A percentile compares a stretch with the other conserved stretches of the same genome.
Conservation (phyloP, 2,329 filamentous ascomycete species). For the Colletotrichum nymphaeae region DNA sequence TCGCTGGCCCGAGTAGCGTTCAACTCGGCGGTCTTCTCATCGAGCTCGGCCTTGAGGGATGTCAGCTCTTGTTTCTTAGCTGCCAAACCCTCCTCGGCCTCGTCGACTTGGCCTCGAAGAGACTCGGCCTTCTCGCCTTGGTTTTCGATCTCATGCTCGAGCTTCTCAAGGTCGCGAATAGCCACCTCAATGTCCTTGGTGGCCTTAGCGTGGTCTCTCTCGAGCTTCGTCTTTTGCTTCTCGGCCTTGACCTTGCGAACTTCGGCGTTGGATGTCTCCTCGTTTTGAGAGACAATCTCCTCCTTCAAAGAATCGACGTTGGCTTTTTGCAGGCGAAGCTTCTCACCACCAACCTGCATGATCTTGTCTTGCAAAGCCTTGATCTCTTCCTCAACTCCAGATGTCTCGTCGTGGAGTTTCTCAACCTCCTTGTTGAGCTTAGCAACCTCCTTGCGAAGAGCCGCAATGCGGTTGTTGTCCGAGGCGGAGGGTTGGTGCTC, state of each 20-base stretch:
- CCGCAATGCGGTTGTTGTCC: constrained; percentile 79
- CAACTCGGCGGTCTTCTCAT: constrained; percentile 85
- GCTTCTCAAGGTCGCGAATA: constrained; percentile 77
- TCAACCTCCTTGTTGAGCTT: constrained; percentile 82
- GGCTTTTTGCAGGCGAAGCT: constrained; percentile 87
- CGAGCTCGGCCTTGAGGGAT: constrained; percentile 84
- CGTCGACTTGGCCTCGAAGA: constrained; percentile 78
- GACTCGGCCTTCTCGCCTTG: constrained; percentile 82
- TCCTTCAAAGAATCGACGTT: constrained; percentile 92
- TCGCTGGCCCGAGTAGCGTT: constrained; percentile 91
- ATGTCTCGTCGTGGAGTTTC: constrained; percentile 85
- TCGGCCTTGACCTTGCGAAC: constrained; percentile 92
- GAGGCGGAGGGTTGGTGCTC: constrained; percentile 85
- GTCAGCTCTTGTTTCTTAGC: constrained; percentile 85
- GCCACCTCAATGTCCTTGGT: constrained; percentile 82
- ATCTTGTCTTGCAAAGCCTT: constrained; percentile 94
- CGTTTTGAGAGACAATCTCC: constrained; percentile 82
- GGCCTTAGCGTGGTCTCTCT: constrained; percentile 84
- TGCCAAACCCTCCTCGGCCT: constrained; percentile 82
- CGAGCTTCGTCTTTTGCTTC: constrained; percentile 88
- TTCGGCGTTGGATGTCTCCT: constrained; percentile 87
- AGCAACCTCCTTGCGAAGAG: constrained; percentile 81
- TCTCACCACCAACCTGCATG: constrained; percentile 97
- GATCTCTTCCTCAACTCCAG: constrained; percentile 92
- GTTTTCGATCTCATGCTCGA: constrained; percentile 82